Evolutionary conservation across 768 basidiomycete genomes (phyloP).

Genomic region (Lactarius tabidus): DNA sequence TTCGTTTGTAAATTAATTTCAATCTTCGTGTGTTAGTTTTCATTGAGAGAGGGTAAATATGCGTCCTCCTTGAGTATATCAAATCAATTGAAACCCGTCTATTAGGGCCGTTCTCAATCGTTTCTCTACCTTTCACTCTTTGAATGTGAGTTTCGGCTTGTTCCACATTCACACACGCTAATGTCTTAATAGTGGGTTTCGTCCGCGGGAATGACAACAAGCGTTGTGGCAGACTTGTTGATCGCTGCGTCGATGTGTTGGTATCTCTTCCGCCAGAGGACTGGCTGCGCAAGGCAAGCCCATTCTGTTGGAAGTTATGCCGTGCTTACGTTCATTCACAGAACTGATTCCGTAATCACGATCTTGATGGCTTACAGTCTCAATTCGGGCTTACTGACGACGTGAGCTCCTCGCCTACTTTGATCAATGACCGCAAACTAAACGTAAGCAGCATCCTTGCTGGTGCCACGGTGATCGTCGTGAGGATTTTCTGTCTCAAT

Average conservation of each 20-base stretch:
- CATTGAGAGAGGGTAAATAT: background rate
- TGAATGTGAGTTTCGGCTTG: background rate
- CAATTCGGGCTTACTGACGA: slow-evolving; percentile 29
- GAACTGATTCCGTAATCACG: slow-evolving; percentile 30
- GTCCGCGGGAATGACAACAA: slow-evolving; percentile 42
- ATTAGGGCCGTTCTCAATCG: background rate
- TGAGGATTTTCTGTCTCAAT: slow-evolving; percentile 1
- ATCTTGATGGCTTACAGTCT: slow-evolving; percentile 30
- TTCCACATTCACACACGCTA: background rate
- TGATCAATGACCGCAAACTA: background rate
- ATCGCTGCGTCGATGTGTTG: slow-evolving; percentile 48
- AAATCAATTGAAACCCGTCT: background rate
- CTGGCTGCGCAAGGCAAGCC: slow-evolving; percentile 40
- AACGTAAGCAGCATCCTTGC: slow-evolving; percentile 25
- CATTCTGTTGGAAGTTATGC: background rate
- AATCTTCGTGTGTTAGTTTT: background rate
- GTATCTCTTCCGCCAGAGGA: slow-evolving; percentile 42
- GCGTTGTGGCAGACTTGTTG: slow-evolving; percentile 46
- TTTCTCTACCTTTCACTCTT: background rate
- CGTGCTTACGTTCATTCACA: slow-evolving; percentile 20
- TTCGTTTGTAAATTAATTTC: background rate
- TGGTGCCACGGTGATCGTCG: slow-evolving; percentile 19
- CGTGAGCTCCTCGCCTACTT: slow-evolving; percentile 15
- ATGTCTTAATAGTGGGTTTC: slow-evolving; percentile 43
- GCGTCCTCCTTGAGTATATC: background rate